Evolutionary conservation across 768 basidiomycete species (phyloP), one percentile per base, ranked within the genome.

Genomic region (Glaciozyma antarctica): DNA sequence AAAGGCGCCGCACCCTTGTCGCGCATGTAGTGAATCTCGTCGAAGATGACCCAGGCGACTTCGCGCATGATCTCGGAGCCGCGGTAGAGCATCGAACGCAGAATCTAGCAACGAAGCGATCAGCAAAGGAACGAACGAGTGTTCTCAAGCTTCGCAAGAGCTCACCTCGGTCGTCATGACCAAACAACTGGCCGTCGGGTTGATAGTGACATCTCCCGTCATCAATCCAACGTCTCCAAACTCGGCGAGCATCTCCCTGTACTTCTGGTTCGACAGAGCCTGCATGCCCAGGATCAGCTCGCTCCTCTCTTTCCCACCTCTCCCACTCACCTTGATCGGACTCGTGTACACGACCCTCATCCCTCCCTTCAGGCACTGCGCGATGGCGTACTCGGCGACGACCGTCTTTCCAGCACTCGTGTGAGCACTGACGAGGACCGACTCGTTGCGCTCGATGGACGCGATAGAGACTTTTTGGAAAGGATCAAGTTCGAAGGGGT

Each of bases 21-120:
- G 66, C 95, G 87, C 95, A 98, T 99, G 78, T 98, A 99, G 75
- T 99, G 95, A 67, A 99, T 95, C 78, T 99, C 95, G 75, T 99
- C 95, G 76, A 98, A 99, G 70, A 99, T 85, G 63, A 98, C 94
- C 95, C 95, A 99, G 1, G 93, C 92, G n/a, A 99, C 94, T 80
- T 99, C 95, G 63, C 95, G 88, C 88, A 98, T 93, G 71, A 99
- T 87, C 79, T 99, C 95, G 5, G 92, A 97, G 47, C 95, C 95
- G 61, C 95, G 86, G 75, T 99, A 99, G 32, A 99, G 80, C 94
- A 99, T 99, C 7, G 93, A 97, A 24, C 95, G 86, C 59, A 99
- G 77, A 85, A 99, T 98, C 92, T 98, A 62, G 41, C 2, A 26
- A 8, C 24, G 30, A 19, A 24, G 32, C 17, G 38, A 43, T 21